Evolutionary conservation across 2,329 filamentous ascomycete genomes (phyloP), one percentile per base, ranked within the genome.

Genomic region (Sporothrix euskadiensis): DNA sequence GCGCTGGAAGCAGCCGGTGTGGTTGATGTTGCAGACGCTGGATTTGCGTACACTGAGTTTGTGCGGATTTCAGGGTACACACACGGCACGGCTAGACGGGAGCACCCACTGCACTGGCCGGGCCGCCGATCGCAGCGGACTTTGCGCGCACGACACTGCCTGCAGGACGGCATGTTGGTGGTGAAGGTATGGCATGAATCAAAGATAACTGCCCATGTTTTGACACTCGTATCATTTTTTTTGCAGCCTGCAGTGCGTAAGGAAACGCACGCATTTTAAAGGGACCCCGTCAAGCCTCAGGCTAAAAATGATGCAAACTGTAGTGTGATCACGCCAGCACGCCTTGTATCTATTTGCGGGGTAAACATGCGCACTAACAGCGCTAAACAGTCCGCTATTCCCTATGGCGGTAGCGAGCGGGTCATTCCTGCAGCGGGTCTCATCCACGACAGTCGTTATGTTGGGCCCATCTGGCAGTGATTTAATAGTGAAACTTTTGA

Each of bases 61-160:
- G 56, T 26, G 19, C 44, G 39, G 12, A 26, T 2, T n/a, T 32
- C 22, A 30, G 26, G 39, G 12, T 71, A 71, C 19, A 52, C 68
- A 22, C 65, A 71, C 19, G 47, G n/a, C 6, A 72, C 10, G 41
- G 47, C 26, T 32, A 61, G 59, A 22, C 39, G 56, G 19, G 54
- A 41, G 30, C 63, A 70, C 8, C 56, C 44, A 16, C 56, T 44
- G 14, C 69, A 74, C 0, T 76, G 75, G 0, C 74, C 49, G 14
- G 39, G 49, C 14, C 73, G 73, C 9, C 78, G 77, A 49, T 79
- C 78, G 39, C 78, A 79, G 68, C 78, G 78, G 16, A 79, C 78
- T 73, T 78, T 72, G 61, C 71, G 61, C 3, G 63, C 71, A n/a
- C 71, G 71, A 41, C 71, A 72, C 44, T 72, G 70, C 47, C 63